These are phyloP conservation scores for Lolium multiflorum DNA, from an alignment of 176 grass and related monocot genomes.

Conservation along the genomic window DNA sequence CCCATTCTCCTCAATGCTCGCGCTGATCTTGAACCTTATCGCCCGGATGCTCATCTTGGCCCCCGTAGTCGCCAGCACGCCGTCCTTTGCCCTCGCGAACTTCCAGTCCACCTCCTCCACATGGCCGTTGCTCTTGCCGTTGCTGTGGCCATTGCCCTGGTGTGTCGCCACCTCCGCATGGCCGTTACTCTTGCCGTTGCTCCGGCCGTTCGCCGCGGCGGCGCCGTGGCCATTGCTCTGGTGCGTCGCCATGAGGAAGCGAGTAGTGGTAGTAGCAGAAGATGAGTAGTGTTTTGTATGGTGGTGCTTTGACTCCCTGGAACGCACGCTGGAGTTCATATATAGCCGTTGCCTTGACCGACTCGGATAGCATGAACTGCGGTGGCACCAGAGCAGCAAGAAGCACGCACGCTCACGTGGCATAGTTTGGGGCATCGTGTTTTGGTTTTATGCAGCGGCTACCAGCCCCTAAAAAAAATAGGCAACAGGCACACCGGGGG, in stretches of 20 bases:
- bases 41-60: constrained; percentile 57
- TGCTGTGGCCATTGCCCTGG: background rate
- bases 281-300: background rate
- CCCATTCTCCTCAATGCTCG: constrained; percentile 48
- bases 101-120: constrained; percentile 31
- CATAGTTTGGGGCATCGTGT: background rate
- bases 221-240: background rate
- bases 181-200: background rate
- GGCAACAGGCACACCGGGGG: background rate
- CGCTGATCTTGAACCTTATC: constrained; percentile 55
- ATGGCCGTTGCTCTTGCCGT: background rate
- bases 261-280: background rate
- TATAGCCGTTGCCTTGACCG: background rate
- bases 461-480: background rate
- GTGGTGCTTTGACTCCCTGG: background rate
- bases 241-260: constrained; percentile 3
- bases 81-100: constrained; percentile 41
- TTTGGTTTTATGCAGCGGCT: background rate
- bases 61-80: constrained; percentile 27
- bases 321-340: background rate
- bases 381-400: background rate
- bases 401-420: constrained; percentile 11
- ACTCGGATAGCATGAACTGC: background rate
- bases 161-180: background rate
- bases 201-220: background rate